These are phyloP conservation scores for Saksenaea oblongispora DNA, from an alignment of 371 early-diverging fungal species.

Conservation along the genomic window DNA sequence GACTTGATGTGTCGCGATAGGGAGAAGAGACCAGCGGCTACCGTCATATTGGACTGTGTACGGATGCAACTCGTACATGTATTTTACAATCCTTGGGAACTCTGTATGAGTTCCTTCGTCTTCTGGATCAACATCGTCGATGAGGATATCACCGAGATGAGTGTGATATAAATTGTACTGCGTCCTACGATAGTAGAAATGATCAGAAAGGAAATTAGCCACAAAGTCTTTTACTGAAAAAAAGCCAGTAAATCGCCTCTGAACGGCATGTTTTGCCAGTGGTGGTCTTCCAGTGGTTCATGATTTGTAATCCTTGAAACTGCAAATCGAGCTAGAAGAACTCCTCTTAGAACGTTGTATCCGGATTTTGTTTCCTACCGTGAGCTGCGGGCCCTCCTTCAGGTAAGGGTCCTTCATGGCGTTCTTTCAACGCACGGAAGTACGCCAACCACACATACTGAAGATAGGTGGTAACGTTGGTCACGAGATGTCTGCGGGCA, in stretches of 20 bases:
- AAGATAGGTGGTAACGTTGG: too few species aligned
- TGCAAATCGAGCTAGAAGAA: neutral
- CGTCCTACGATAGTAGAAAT: neutral
- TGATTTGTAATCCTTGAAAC: neutral
- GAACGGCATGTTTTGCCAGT: neutral
- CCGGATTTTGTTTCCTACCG: neutral
- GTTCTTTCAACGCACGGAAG: neutral
- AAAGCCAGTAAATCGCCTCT: neutral
- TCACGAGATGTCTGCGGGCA: too few species aligned
- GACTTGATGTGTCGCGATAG: neutral
- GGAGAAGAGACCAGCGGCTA: neutral
- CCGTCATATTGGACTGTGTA: too few species aligned
- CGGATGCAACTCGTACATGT: too few species aligned
- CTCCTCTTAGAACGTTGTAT: neutral
- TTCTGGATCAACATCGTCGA: neutral
- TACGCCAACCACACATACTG: neutral
- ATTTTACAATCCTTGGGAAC: neutral
- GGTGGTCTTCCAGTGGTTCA: neutral
- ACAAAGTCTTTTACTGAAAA: neutral
- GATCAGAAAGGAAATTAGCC: neutral
- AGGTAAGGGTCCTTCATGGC: neutral
- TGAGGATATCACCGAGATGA: neutral
- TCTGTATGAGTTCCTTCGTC: neutral
- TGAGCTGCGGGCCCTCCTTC: neutral
- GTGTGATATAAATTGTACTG: neutral